Percentiles rank a stretch among this genome's conserved stretches.
Evolutionary conservation across 139 green algal species (phyloP).

Genomic region (Pseudopediastrum boryanum): DNA sequence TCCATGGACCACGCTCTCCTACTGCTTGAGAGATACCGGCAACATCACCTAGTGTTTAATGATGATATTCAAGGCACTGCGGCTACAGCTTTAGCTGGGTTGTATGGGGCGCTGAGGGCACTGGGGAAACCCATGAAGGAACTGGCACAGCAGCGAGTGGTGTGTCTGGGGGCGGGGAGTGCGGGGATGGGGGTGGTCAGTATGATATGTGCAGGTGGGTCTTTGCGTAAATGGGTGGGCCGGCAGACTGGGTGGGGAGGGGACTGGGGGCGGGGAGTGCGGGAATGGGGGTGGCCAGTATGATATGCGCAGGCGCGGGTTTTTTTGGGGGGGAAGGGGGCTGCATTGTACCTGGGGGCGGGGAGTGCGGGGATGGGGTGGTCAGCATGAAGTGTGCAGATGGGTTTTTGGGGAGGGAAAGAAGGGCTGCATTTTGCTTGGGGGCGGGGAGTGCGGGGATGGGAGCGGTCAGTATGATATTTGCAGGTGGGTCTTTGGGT

Average conservation of each 20-base stretch:
- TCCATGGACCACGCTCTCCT: conserved; percentile 81
- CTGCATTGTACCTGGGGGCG: too few relatives aligned
- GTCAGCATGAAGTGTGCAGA: too few relatives aligned
- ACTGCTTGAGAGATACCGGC: conserved; percentile 58
- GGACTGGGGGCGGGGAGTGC: too few relatives aligned
- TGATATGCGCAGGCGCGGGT: conserved; percentile 73
- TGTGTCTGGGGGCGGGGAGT: conserved; percentile 73
- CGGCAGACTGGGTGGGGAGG: too few relatives aligned
- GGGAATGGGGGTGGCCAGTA: conserved; percentile 64
- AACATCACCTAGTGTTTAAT: conserved; percentile 84
- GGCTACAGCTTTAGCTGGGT: conserved; percentile 59
- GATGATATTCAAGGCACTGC: conserved; percentile 91
- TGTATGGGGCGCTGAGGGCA: conserved; percentile 55
- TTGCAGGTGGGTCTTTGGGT: too few relatives aligned
- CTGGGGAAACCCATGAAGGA: conserved; percentile 37
- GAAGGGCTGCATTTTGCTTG: too few relatives aligned
- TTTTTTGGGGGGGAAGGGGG: too few relatives aligned
- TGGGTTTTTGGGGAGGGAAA: too few relatives aligned
- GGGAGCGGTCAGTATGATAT: conserved; percentile 63
- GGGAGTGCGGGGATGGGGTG: too few relatives aligned
- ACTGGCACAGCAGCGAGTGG: conserved; percentile 69
- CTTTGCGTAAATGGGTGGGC: too few relatives aligned
- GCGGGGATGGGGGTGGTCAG: conserved; percentile 66
- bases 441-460: conserved; percentile 71
- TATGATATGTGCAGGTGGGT: conserved; percentile 72